Conservation (phyloP, 768 basidiomycete species). For the Hygrophorus russula region DNA sequence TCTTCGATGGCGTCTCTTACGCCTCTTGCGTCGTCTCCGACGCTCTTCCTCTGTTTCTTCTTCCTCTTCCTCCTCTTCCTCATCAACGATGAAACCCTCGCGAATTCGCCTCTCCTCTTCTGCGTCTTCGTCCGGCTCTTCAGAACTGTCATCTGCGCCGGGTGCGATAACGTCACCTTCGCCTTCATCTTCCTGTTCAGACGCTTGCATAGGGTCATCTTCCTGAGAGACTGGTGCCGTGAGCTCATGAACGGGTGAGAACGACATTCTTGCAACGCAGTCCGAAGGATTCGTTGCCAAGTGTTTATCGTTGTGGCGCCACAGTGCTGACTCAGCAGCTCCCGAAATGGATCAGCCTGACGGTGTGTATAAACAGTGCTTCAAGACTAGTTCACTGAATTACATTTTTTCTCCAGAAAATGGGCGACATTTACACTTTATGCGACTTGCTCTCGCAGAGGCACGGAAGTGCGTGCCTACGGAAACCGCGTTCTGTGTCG, state of each 20-base stretch:
- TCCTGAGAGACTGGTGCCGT: conserved; percentile 20
- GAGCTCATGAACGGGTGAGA: conserved; percentile 28
- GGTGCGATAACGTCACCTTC: conserved; percentile 46
- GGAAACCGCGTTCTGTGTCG: conserved; percentile 84
- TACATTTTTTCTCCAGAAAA: conserved; percentile 7
- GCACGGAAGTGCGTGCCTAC: conserved; percentile 60
- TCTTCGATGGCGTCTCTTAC: conserved; percentile 53
- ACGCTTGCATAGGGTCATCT: conserved; percentile 54
- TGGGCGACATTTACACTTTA: conserved; percentile 24
- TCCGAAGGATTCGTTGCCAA: too few species aligned
- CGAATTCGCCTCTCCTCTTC: conserved; percentile 73
- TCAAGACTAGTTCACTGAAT: background rate
- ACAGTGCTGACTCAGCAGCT: background rate
- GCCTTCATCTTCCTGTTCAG: conserved; percentile 44
- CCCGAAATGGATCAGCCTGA: too few species aligned
- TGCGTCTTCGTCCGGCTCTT: conserved; percentile 84
- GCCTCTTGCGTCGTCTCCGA: conserved; percentile 50
- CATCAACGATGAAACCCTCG: conserved; percentile 89
- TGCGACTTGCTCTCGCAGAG: conserved; percentile 58
- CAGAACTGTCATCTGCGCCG: conserved; percentile 72
- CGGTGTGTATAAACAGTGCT: background rate
- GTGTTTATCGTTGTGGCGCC: background rate
- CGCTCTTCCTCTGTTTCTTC: conserved; percentile 49
- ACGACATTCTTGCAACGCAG: conserved; percentile 46
- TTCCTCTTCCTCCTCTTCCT: conserved; percentile 79